These are phyloP conservation scores for Detonula confervacea DNA, from an alignment of 352 stramenopile genomes.

Conservation along the genomic window DNA sequence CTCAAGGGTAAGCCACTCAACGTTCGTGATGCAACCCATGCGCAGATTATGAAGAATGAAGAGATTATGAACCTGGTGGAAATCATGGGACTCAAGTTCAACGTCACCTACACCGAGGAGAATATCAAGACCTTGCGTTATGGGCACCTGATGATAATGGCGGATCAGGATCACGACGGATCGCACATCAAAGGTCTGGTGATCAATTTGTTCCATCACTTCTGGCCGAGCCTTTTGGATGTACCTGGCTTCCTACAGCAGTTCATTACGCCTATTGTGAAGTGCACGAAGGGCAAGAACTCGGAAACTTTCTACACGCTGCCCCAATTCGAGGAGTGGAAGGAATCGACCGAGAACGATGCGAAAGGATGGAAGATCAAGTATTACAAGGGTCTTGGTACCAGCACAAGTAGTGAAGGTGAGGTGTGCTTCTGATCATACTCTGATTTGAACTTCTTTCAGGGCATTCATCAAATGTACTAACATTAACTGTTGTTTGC, in stretches of 20 bases:
- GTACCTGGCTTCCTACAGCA: conserved; percentile 95
- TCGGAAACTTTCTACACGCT: conserved; percentile 95
- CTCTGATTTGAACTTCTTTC: conserved; percentile 61
- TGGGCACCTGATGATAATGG: conserved; percentile 99
- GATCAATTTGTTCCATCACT: conserved; percentile 99
- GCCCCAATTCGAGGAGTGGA: conserved; percentile 96
- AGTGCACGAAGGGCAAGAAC: conserved; percentile 90
- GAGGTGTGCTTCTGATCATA: conserved; percentile 15
- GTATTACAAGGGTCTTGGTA: conserved; percentile 99
- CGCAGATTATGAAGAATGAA: conserved; percentile 98
- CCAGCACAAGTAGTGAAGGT: conserved; percentile 90
- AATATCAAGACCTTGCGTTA: conserved; percentile 96
- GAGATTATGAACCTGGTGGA: conserved; percentile 90
- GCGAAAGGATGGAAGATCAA: conserved; percentile 96
- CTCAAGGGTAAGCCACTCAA: conserved; percentile 99
- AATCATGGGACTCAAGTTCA: conserved; percentile 98
- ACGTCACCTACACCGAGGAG: conserved; percentile 90
- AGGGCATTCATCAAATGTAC: background rate
- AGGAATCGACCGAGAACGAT: conserved; percentile 85
- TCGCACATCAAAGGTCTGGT: conserved; percentile 99
- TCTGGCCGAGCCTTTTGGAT: conserved; percentile 96
- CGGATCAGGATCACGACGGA: conserved; percentile 93
- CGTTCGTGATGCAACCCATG: conserved; percentile 97
- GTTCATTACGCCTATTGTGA: conserved; percentile 99
- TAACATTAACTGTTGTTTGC: background rate